Evolutionary conservation across 148 eudicot genomes (phyloP), one percentile per base, ranked within the genome.

Genomic region (Mesembryanthemum crystallinum): DNA sequence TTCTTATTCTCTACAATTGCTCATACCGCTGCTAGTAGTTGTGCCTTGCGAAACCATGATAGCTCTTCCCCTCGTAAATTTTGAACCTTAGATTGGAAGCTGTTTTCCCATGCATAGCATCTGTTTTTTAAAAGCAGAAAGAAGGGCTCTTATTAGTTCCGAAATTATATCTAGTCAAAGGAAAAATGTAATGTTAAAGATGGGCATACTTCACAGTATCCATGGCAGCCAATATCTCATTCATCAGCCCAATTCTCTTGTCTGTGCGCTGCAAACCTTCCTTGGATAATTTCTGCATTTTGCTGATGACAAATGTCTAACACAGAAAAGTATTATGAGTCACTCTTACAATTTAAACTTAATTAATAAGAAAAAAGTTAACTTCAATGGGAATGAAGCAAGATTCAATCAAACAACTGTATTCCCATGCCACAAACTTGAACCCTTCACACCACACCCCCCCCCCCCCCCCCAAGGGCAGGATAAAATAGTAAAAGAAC

Each of bases 241-340:
- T 94, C 97, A 94, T 92, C 63, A 94, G 93, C 59, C 98, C 98
- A 80, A 94, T 94, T 87, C 98, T 90, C 85, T 90, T 94, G 84
- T 92, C 96, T 0, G 96, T 91, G 28, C 89, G 88, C 75, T 86
- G 93, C 81, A 92, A 73, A 58, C 97, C 97, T 78, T 92, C 92
- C 85, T 83, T 87, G 7, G 95, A 80, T 69, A 86, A 69, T 70
- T 86, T 92, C 73, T 87, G 92, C 97, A 90, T 90, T 74, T 74
- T 92, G 90, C 95, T 87, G 13, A 92, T 88, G 12, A 92, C 84
- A 73, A 75, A 69, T 54, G 97, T 89, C 97, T 92, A 85, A 51
- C 71, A 68, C 62, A 39, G 13, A 64, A 28, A 73, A 25, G 33
- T 32, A 65, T 52, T 24, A 57, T 37, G 3, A n/a, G 33, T 67